Base-by-base conservation (phyloP, 148 eudicot species). In the Hydrangea macrophylla region DNA sequence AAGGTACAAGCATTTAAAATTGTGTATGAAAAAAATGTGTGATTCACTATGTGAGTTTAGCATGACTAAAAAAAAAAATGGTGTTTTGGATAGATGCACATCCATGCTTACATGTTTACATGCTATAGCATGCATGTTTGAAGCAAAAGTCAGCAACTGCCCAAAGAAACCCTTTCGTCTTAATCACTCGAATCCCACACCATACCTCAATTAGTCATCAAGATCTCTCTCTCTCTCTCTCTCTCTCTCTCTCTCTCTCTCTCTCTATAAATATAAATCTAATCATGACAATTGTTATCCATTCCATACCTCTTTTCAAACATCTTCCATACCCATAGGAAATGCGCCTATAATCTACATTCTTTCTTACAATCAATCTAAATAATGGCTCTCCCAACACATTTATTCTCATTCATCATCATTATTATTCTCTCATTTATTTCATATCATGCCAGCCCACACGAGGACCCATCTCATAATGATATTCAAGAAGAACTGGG, bases 401-500 rank as follows among this genome's bases (percentile, higher is more conserved):
- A 68, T 35, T 0, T 30, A 7, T 31, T 53, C 20, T 11, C 63
- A 56, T 42, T 35, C 63, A 5, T 56, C 6, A 48, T 60, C 9
- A 22, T 70, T 48, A n/a, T n/a, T n/a, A 6, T 70, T 23, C 24
- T 70, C 53, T 48, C 53, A 18, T 48, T 22, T 48, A 15, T 48
- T 48, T 48, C 53, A 48, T 48, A 22, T 48, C n/a, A 48, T 17
- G 17, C 22, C 23, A 35, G 17, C 42, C 55, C 18, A 53, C 10
- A 20, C 36, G 64, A 44, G 25, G 62, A 65, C 40, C 62, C 62
- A 55, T 7, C 51, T 4, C 22, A 36, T 55, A 18, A 45, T 37
- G 2, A 50, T 44, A 27, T 62, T 30, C 27, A 50, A 55, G 62
- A 78, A 61, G 82, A 33, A 44, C 25, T 23, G 36, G 81, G 75